Evolutionary conservation across 306 rosid genomes (phyloP), one percentile per base, ranked within the genome.

Genomic region (Pyrus betulifolia): DNA sequence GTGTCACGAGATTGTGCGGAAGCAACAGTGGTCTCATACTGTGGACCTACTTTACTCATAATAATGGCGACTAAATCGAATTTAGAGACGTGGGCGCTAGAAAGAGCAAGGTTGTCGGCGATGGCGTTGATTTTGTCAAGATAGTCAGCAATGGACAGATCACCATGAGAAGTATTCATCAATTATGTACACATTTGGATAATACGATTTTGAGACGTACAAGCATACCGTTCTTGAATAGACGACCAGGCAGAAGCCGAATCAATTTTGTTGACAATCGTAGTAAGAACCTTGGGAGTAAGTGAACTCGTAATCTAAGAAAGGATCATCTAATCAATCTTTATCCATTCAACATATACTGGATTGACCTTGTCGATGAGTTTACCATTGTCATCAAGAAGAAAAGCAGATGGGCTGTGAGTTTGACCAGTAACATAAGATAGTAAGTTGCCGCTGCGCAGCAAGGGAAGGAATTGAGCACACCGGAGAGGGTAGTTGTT

Each of bases 241-340:
- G 23, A 3, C 0, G 0, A n/a, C 9, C 4, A 55, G 3, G 60
- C 8, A 55, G 12, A 3, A 55, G 60, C 2, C 21, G 12, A 55
- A n/a, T 18, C 23, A 0, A 1, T 18, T 35, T 35, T 35, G 9
- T 0, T 8, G 3, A n/a, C 4, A 0, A 55, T 10, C 0, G 4
- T 55, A 0, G 60, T 4, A 3, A 55, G 60, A 6, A 19, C 22
- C 3, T 8, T 18, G 1, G 7, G 25, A 19, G 8, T 55, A 8
- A 55, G 25, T 7, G 25, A 55, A 21, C 23, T n/a, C 7, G 3
- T 55, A 11, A 21, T 19, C 25, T 11, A 55, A 2, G 22, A 6
- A 9, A 55, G 1, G 2, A 55, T 1, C 22, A 21, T 6, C 23
- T 55, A 12, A 21, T 55, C 23, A 2, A 0, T 7, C 22, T 55